These are phyloP conservation scores for Saccharomyces pastorianus DNA, from an alignment of 1,139 yeast species.

Conservation along the genomic window DNA sequence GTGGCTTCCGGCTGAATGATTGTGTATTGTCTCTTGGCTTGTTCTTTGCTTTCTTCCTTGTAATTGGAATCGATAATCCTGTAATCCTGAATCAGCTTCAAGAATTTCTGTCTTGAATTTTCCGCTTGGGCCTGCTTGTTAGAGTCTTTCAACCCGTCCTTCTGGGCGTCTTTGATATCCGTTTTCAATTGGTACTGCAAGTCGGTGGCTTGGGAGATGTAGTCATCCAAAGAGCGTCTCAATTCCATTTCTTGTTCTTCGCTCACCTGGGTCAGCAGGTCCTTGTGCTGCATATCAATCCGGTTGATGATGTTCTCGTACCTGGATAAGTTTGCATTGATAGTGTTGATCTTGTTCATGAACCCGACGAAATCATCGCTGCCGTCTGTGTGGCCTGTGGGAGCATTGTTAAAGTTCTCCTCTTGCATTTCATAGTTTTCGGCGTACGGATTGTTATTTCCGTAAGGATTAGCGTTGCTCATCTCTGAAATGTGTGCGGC, in stretches of 20 bases:
- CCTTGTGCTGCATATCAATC: constrained; percentile 73
- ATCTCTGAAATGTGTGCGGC: constrained; percentile 4
- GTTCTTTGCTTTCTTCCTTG: constrained; percentile 74
- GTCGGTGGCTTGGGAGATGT: constrained; percentile 70
- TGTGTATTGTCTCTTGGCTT: constrained; percentile 87
- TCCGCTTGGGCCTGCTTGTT: constrained; percentile 89
- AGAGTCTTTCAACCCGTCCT: constrained; percentile 59
- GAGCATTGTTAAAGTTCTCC: constrained; percentile 5
- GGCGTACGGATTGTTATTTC: constrained; percentile 12
- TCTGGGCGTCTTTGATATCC: constrained; percentile 70
- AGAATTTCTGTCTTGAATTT: constrained; percentile 74
- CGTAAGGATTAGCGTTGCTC: constrained; percentile 17
- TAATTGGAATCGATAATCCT: constrained; percentile 80
- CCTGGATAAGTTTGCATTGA: constrained; percentile 72
- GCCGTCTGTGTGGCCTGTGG: not conserved
- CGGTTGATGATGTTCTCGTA: constrained; percentile 71
- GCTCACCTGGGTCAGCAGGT: constrained; percentile 75
- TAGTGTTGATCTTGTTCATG: constrained; percentile 75
- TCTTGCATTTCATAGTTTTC: constrained; percentile 14
- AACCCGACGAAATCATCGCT: constrained; percentile 59
- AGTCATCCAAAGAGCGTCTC: constrained; percentile 67
- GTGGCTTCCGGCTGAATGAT: constrained; percentile 91
- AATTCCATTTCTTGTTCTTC: constrained; percentile 68
- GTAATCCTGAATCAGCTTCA: constrained; percentile 77
- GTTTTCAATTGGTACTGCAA: constrained; percentile 67